These are phyloP conservation scores for Cladosporium cucumerinum DNA, from an alignment of 2,329 filamentous ascomycete genomes.

Conservation along the genomic window DNA sequence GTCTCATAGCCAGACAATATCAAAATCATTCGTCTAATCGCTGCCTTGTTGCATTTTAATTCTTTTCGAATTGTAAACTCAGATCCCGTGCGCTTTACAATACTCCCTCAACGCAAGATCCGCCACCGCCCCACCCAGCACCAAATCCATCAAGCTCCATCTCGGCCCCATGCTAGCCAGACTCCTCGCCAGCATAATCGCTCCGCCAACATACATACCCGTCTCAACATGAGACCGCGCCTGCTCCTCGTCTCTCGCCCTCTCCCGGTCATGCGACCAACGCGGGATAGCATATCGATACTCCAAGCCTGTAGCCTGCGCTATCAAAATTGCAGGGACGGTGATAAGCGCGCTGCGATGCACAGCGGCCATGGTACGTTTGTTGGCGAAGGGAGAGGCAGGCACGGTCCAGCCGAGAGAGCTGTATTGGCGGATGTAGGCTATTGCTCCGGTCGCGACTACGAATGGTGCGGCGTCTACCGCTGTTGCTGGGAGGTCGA, in stretches of 20 bases:
- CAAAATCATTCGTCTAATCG: neutral
- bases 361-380: constrained; percentile 29
- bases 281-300: constrained; percentile 32
- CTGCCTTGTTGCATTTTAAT: neutral
- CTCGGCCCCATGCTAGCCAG: constrained; percentile 23
- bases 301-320: constrained; percentile 27
- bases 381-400: constrained; percentile 29
- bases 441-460: constrained; percentile 25
- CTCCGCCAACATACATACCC: constrained; percentile 29
- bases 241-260: constrained; percentile 30
- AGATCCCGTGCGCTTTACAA: constrained; percentile 29
- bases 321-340: constrained; percentile 24
- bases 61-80: neutral
- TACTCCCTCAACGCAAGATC: constrained; percentile 35
- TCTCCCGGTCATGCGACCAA: constrained; percentile 32
- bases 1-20: neutral
- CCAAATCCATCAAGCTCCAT: constrained; percentile 31
- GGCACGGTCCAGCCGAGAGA: constrained; percentile 30
- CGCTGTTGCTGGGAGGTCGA: constrained; percentile 29
- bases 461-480: constrained; percentile 33
- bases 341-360: constrained; percentile 26
- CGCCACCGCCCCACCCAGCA: constrained; percentile 31
- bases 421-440: constrained; percentile 27
- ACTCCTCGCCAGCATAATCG: constrained; percentile 25
- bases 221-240: constrained; percentile 31